Base-by-base conservation (phyloP, 441 rosid genomes). In the Pelargonium australe region DNA sequence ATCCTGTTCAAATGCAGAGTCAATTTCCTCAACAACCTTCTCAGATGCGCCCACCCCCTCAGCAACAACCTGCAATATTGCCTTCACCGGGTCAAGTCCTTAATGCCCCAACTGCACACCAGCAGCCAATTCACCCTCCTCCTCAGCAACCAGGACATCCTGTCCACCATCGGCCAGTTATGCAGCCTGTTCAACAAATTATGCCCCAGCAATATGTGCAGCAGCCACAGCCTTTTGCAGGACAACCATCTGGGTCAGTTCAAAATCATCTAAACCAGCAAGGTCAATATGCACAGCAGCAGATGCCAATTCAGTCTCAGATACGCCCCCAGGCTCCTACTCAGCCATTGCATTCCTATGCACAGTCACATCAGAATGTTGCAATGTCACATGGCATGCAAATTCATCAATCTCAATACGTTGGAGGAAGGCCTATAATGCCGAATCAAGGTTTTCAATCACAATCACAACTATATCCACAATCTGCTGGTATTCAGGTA, bases 1-100 rank as follows among this genome's bases (percentile, higher is more conserved):
- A 75, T 75, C 66, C 82, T 41, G 72, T 57, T 51, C 85, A 81
- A 73, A 67, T 77, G 73, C 94, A 76, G 68, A 78, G 68, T 69
- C 85, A 84, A 72, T 75, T 81, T 65, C 72, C 80, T 73, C 90
- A 83, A 66, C 86, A 83, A 67, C 72, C 84, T 81, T 65, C 80
- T 40, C 72, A 76, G 37, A 69, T 81, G 71, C 84, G 75, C 37
- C 83, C 85, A 49, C 77, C 83, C 19, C 85, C 72, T 71, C 81
- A 77, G 72, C 89, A 77, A 19, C 81, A 73, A 44, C 75, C 84
- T 77, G 64, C 87, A 82, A 4, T 34, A 34, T 34, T 34, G 7
- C 40, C 40, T 64, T 74, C 82, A 28, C 77, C 80, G 2, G 76
- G 69, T 17, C 84, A 81, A 64, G 72, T 60, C 43, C 75, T 78